These are phyloP conservation scores for Trypanosoma melophagium DNA, from an alignment of 208 protist genomes.

Conservation along the genomic window DNA sequence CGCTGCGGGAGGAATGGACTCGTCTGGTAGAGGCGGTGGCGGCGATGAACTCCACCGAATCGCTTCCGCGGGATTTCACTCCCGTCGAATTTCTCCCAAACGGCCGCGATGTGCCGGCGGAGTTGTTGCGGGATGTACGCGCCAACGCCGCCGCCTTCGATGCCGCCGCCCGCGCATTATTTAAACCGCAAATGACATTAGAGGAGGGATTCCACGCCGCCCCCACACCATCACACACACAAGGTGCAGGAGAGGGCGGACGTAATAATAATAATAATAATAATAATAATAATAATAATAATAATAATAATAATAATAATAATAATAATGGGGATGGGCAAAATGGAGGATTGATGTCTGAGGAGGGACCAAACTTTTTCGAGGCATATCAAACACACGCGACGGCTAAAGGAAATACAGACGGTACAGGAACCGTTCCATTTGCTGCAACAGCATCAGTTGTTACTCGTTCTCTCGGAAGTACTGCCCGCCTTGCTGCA, in stretches of 20 bases:
- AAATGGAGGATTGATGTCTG: not conserved
- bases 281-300: not conserved
- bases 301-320: slow-evolving; percentile 6
- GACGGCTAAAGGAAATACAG: not conserved
- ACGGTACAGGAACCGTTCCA: not conserved
- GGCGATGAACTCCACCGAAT: slow-evolving; percentile 45
- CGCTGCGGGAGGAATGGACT: slow-evolving; percentile 37
- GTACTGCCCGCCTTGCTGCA: slow-evolving; percentile 44
- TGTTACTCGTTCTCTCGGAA: slow-evolving; percentile 30
- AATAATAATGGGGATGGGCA: slow-evolving; percentile 6
- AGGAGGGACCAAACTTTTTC: slow-evolving; percentile 51
- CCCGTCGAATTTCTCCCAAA: slow-evolving; percentile 35
- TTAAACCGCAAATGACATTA: slow-evolving; percentile 57
- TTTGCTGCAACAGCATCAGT: not conserved
- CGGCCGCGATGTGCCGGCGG: slow-evolving; percentile 24
- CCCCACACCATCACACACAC: not conserved
- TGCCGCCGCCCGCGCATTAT: slow-evolving; percentile 35
- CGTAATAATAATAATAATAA: too few species aligned
- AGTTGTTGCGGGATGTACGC: slow-evolving; percentile 46
- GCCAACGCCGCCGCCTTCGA: slow-evolving; percentile 40
- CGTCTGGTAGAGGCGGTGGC: slow-evolving; percentile 58
- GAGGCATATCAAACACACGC: slow-evolving; percentile 31
- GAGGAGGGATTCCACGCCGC: slow-evolving; percentile 57
- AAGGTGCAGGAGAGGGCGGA: too few species aligned
- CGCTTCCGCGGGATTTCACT: slow-evolving; percentile 43